These are phyloP conservation scores for Cryphonectria parasitica DNA, from an alignment of 2,329 filamentous ascomycete genomes.

Conservation along the genomic window DNA sequence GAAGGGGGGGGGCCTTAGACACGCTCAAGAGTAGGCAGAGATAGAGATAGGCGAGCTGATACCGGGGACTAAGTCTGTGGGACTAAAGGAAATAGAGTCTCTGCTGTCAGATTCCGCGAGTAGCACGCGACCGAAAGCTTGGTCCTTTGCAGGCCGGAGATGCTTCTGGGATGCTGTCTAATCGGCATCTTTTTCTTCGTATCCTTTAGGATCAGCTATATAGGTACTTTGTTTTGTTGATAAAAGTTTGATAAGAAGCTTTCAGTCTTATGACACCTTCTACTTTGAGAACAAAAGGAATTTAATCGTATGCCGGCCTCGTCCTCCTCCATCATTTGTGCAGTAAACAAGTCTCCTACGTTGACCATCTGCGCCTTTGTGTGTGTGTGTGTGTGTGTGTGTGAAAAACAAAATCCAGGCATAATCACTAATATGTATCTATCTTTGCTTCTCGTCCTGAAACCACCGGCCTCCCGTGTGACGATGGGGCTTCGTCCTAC, in stretches of 20 bases:
- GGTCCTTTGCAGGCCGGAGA: neutral
- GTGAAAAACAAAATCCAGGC: no score
- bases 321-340: neutral
- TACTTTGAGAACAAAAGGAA: conserved; percentile 16
- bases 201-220: neutral
- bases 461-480: neutral
- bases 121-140: neutral
- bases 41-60: conserved; percentile 8
- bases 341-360: neutral
- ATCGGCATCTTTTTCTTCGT: neutral
- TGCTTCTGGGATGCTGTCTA: neutral
- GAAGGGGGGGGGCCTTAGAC: neutral
- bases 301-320: neutral
- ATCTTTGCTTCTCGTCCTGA: neutral
- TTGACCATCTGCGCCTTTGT: no score
- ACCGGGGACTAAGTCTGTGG: neutral
- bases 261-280: conserved; percentile 18
- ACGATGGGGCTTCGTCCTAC: neutral
- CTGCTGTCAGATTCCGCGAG: neutral
- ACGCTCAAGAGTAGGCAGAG: neutral
- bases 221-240: neutral
- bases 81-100: neutral
- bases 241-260: conserved; percentile 10
- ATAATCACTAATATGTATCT: neutral
- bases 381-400: no score